Percentiles rank a stretch among this genome's conserved stretches.
phyloP scores from a whole-genome alignment of 2,329 filamentous ascomycete genomes.

The Escovopsis sp. region DNA sequence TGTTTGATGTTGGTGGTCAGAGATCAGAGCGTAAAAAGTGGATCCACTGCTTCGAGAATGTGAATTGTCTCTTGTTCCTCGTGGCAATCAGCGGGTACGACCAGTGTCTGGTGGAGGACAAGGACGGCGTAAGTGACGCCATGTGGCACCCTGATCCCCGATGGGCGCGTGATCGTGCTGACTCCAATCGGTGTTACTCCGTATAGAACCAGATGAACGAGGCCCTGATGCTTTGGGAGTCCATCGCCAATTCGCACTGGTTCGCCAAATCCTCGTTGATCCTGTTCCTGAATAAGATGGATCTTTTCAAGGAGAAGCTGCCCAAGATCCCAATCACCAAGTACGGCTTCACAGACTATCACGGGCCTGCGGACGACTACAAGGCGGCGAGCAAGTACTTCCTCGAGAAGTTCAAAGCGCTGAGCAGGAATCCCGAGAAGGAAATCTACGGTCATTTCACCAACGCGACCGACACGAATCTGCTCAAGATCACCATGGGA shows the following conservation, averaged over 20 bases:
- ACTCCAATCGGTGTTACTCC: slow-evolving; percentile 2
- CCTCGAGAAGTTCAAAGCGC: slow-evolving; percentile 62
- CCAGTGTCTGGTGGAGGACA: slow-evolving; percentile 89
- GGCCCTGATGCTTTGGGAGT: slow-evolving; percentile 75
- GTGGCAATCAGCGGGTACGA: slow-evolving; percentile 95
- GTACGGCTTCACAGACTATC: slow-evolving; percentile 67
- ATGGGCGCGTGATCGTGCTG: slow-evolving; percentile 4
- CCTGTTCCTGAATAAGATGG: slow-evolving; percentile 79
- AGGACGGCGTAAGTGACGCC: slow-evolving; percentile 63
- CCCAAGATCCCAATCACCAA: slow-evolving; percentile 54
- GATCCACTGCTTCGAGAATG: slow-evolving; percentile 96
- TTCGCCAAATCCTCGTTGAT: slow-evolving; percentile 71
- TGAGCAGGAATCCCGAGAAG: slow-evolving; percentile 55
- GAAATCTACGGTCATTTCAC: slow-evolving; percentile 50
- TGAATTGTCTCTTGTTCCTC: slow-evolving; percentile 82
- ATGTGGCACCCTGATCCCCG: neutral
- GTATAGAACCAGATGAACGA: slow-evolving; percentile 91
- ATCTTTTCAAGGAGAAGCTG: slow-evolving; percentile 69
- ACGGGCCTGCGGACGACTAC: slow-evolving; percentile 54
- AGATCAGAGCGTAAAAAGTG: slow-evolving; percentile 97
- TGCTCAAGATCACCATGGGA: slow-evolving; percentile 75
- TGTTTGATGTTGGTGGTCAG: slow-evolving; percentile 96
- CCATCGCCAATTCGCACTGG: slow-evolving; percentile 75
- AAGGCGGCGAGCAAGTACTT: slow-evolving; percentile 70
- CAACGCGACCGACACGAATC: slow-evolving; percentile 52